These are phyloP conservation scores for Fistulifera solaris DNA, from an alignment of 108 stramenopile genomes.

Conservation along the genomic window DNA sequence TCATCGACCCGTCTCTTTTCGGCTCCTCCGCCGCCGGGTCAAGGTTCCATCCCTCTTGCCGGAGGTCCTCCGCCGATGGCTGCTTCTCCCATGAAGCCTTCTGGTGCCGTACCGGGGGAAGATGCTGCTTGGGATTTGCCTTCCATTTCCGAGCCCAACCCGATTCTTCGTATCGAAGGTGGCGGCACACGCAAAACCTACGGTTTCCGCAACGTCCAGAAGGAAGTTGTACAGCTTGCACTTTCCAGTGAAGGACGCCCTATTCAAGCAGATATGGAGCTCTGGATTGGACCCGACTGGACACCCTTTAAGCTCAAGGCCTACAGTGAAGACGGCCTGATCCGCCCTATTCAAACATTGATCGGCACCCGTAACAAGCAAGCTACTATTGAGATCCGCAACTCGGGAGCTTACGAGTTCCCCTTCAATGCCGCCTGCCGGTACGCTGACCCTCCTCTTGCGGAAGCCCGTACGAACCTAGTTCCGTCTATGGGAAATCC, in stretches of 20 bases:
- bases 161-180: neutral
- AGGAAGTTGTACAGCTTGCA: slow-evolving; percentile 25
- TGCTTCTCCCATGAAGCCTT: too few species aligned
- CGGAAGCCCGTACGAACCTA: slow-evolving; percentile 27
- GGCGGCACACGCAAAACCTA: slow-evolving; percentile 5
- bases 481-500: slow-evolving; percentile 17
- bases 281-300: slow-evolving; percentile 43
- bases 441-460: slow-evolving; percentile 26
- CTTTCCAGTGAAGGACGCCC: slow-evolving; percentile 56
- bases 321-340: slow-evolving; percentile 44
- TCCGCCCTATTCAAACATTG: slow-evolving; percentile 51
- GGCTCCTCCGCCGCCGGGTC: too few species aligned
- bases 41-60: too few species aligned
- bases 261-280: slow-evolving; percentile 39
- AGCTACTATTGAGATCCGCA: slow-evolving; percentile 38
- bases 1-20: too few species aligned
- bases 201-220: neutral
- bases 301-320: slow-evolving; percentile 39
- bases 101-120: too few species aligned
- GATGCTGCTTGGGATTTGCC: too few species aligned
- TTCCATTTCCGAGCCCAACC: neutral
- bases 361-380: slow-evolving; percentile 49
- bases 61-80: too few species aligned
- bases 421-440: slow-evolving; percentile 20
- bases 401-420: slow-evolving; percentile 36